Conservation (phyloP, 148 eudicot genomes). For the Vaccinium myrtillus region DNA sequence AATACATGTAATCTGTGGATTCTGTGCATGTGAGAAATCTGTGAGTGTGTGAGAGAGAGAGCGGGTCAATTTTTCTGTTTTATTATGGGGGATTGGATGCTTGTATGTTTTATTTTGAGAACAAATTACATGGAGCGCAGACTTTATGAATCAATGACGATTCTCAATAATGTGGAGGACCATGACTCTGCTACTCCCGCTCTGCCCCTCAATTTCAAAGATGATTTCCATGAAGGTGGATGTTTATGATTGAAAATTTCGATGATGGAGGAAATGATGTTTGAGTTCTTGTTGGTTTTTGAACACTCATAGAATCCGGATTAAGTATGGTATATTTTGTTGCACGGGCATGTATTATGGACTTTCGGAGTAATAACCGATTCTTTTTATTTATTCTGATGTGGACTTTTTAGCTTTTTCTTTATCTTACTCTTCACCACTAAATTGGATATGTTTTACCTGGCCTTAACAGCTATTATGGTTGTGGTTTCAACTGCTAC, state of each 20-base stretch:
- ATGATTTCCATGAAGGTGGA: background rate
- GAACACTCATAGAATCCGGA: background rate
- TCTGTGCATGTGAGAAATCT: background rate
- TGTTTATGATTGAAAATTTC: background rate
- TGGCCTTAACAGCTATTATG: background rate
- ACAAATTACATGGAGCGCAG: background rate
- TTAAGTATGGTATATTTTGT: background rate
- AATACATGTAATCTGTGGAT: background rate
- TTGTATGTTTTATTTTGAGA: background rate
- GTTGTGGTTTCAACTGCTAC: background rate
- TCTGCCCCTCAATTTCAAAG: background rate
- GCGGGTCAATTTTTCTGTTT: background rate
- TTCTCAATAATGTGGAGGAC: background rate
- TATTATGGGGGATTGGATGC: background rate
- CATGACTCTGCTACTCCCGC: background rate
- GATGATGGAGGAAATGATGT: background rate
- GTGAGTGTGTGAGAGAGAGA: background rate
- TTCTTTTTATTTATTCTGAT: background rate
- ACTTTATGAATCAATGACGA: background rate
- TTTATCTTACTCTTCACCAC: slow-evolving; percentile 3
- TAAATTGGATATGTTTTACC: background rate
- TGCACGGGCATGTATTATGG: background rate
- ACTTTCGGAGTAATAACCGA: background rate
- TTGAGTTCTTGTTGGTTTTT: slow-evolving; percentile 8
- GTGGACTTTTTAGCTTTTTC: background rate